phyloP scores from a whole-genome alignment of 768 basidiomycete genomes.

The Termitomyces eurrhizus region DNA sequence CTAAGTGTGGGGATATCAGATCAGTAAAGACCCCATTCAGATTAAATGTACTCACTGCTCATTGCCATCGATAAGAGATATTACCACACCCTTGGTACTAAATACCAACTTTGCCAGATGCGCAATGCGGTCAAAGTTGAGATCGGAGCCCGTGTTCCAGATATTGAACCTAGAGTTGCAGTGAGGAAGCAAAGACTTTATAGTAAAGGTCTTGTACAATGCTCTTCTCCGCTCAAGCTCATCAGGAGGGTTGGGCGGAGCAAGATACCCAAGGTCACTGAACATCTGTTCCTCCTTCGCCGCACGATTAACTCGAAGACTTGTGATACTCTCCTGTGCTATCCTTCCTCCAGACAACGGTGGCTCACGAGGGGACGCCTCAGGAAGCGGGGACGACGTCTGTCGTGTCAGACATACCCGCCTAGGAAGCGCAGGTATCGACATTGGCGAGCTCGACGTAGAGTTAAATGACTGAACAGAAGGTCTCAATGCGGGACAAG shows the following conservation, averaged over 20 bases:
- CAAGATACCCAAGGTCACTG: conserved; percentile 60
- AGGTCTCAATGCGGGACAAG: neutral
- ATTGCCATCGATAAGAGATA: conserved; percentile 79
- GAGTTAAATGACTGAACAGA: neutral
- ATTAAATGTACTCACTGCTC: conserved; percentile 57
- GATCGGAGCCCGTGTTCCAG: conserved; percentile 80
- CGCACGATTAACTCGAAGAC: conserved; percentile 39
- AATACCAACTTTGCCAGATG: conserved; percentile 94
- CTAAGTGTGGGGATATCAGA: conserved; percentile 28
- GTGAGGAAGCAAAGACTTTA: neutral
- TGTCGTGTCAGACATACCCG: conserved; percentile 57
- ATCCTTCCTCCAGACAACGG: conserved; percentile 29
- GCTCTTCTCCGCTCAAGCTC: conserved; percentile 81
- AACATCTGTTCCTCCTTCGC: conserved; percentile 70
- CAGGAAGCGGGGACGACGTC: conserved; percentile 60
- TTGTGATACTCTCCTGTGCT: conserved; percentile 23
- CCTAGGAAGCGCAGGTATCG: conserved; percentile 47
- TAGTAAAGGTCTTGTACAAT: conserved; percentile 58
- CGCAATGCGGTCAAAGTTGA: conserved; percentile 91
- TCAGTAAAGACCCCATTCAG: neutral
- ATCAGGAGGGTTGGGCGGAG: conserved; percentile 80
- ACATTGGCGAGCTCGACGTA: conserved; percentile 20
- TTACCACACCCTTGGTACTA: conserved; percentile 79
- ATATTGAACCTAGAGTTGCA: conserved; percentile 70
- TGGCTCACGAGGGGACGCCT: conserved; percentile 29